Percentiles rank a stretch among this genome's conserved stretches.
Conservation (phyloP, 208 protist genomes). For the Porcisia deanei region DNA sequence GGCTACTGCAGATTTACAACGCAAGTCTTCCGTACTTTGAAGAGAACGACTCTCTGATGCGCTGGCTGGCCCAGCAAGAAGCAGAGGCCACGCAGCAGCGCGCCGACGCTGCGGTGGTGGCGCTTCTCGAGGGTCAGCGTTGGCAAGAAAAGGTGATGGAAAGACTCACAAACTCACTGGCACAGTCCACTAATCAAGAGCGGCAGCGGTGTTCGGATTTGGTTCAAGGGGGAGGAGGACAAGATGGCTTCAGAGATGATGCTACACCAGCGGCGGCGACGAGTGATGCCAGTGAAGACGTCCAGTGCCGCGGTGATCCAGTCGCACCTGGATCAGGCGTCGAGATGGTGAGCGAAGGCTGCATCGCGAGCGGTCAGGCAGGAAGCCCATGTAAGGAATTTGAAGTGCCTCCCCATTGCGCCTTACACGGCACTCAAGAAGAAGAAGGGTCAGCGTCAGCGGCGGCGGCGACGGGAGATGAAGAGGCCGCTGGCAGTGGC, state of each 20-base stretch:
- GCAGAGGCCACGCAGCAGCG: background rate
- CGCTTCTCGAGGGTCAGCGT: conserved; percentile 3
- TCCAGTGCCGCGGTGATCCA: background rate
- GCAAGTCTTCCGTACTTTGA: conserved; percentile 11
- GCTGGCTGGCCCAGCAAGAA: conserved; percentile 10
- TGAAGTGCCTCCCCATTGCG: too few relatives aligned
- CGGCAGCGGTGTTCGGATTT: background rate
- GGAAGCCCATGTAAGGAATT: background rate
- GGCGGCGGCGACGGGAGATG: background rate
- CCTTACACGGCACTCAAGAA: background rate
- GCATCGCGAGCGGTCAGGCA: background rate
- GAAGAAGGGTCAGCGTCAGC: background rate
- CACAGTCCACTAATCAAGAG: background rate
- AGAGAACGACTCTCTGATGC: background rate
- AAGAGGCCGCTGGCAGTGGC: background rate
- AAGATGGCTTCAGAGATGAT: background rate
- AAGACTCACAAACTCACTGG: conserved; percentile 1
- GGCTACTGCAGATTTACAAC: conserved; percentile 18
- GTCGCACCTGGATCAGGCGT: background rate
- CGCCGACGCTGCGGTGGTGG: background rate
- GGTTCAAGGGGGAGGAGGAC: background rate
- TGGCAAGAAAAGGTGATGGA: background rate
- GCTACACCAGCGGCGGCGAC: background rate
- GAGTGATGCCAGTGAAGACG: background rate
- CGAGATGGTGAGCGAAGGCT: background rate